phyloP scores from a whole-genome alignment of 2,329 filamentous ascomycete genomes.

The Colletotrichum incanum region DNA sequence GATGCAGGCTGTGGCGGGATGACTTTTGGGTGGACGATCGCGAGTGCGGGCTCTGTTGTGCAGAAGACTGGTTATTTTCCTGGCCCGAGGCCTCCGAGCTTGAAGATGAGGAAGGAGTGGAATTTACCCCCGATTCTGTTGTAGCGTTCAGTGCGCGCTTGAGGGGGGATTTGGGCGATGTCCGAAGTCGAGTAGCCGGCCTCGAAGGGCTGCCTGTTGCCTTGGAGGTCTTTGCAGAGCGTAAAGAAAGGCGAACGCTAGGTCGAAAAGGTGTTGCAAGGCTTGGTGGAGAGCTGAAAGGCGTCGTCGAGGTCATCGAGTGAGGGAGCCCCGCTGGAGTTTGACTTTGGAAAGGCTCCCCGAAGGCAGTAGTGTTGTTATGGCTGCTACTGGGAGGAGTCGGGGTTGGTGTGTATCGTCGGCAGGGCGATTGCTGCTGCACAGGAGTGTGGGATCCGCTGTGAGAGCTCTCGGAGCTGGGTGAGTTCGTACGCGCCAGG shows the following conservation, averaged over 20 bases:
- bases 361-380: slow-evolving; percentile 51
- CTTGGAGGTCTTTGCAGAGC: slow-evolving; percentile 74
- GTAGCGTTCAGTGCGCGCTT: slow-evolving; percentile 83
- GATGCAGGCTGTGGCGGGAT: slow-evolving; percentile 69
- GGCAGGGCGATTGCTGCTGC: slow-evolving; percentile 61
- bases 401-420: slow-evolving; percentile 51
- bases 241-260: slow-evolving; percentile 76
- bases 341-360: slow-evolving; percentile 49
- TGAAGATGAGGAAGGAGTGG: slow-evolving; percentile 70
- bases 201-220: slow-evolving; percentile 68
- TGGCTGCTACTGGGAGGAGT: slow-evolving; percentile 46
- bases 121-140: slow-evolving; percentile 71
- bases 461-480: slow-evolving; percentile 65
- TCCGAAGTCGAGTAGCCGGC: slow-evolving; percentile 73
- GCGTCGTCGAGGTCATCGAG: slow-evolving; percentile 49
- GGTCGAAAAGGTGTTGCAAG: slow-evolving; percentile 77
- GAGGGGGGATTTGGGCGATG: slow-evolving; percentile 85
- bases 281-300: slow-evolving; percentile 56
- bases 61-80: slow-evolving; percentile 59
- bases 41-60: slow-evolving; percentile 58
- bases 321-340: slow-evolving; percentile 45
- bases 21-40: slow-evolving; percentile 65
- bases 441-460: slow-evolving; percentile 42
- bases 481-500: slow-evolving; percentile 67
- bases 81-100: slow-evolving; percentile 59